A percentile compares a stretch with the other conserved stretches of the same genome.
phyloP scores from a whole-genome alignment of 345 rosid species.

The Turritis glabra region DNA sequence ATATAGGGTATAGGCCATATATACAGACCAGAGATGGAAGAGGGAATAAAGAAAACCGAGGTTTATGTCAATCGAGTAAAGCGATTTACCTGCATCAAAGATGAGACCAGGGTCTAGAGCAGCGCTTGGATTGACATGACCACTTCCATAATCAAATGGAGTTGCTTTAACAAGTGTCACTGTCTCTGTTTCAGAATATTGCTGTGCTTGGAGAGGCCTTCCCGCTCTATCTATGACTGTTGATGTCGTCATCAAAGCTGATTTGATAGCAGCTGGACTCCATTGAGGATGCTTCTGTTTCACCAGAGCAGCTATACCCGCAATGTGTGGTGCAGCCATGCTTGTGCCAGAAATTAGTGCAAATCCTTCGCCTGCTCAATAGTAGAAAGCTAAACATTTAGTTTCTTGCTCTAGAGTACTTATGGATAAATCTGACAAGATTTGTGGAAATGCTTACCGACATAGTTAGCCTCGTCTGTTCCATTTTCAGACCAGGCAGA shows the following conservation, averaged over 20 bases:
- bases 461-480: constrained; percentile 88
- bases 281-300: constrained; percentile 95
- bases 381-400: neutral
- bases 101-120: constrained; percentile 97
- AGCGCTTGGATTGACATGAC: constrained; percentile 93
- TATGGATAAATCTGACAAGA: neutral
- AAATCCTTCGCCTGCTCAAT: constrained; percentile 86
- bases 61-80: neutral
- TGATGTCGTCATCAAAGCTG: constrained; percentile 94
- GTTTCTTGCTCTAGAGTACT: constrained; percentile 10
- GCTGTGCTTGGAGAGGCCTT: constrained; percentile 91
- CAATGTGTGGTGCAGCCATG: constrained; percentile 99
- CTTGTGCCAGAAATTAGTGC: constrained; percentile 98
- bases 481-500: constrained; percentile 99
- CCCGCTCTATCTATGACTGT: constrained; percentile 82
- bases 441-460: constrained; percentile 52
- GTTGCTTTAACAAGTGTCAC: constrained; percentile 76
- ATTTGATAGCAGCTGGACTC: constrained; percentile 98
- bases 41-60: neutral
- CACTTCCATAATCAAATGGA: constrained; percentile 96
- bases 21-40: neutral
- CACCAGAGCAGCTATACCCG: constrained; percentile 97
- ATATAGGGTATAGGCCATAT: neutral
- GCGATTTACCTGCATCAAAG: constrained; percentile 79
- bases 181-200: constrained; percentile 82